A percentile compares a stretch with the other conserved stretches of the same genome.
phyloP scores from a whole-genome alignment of 306 rosid species.

The Betula pendula region DNA sequence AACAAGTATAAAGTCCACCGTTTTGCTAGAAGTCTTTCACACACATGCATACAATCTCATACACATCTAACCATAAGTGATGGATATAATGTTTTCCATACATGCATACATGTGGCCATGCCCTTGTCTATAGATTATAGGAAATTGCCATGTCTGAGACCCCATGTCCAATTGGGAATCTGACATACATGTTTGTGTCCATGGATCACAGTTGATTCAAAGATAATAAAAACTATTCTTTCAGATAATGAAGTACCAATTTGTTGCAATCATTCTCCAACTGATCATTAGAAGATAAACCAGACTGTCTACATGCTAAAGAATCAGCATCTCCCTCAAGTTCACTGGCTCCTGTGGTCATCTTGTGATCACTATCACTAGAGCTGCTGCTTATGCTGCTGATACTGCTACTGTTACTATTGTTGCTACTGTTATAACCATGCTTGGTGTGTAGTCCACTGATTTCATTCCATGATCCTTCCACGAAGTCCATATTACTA shows the following conservation, averaged over 20 bases:
- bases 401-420: slow-evolving; percentile 92
- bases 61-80: no score
- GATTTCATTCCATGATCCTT: slow-evolving; percentile 65
- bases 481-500: slow-evolving; percentile 66
- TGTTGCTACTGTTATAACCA: slow-evolving; percentile 91
- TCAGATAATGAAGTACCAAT: slow-evolving; percentile 58
- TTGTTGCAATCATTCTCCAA: slow-evolving; percentile 65
- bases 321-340: slow-evolving; percentile 99
- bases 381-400: slow-evolving; percentile 92
- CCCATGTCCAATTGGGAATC: slow-evolving; percentile 9
- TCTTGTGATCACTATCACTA: slow-evolving; percentile 81
- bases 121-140: slow-evolving; percentile 4
- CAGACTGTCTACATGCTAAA: slow-evolving; percentile 79
- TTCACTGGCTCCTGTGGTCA: slow-evolving; percentile 69
- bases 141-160: slow-evolving; percentile 2
- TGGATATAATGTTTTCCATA: not conserved
- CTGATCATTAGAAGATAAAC: slow-evolving; percentile 67
- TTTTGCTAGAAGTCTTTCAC: not conserved
- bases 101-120: not conserved
- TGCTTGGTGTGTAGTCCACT: slow-evolving; percentile 55
- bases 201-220: slow-evolving; percentile 9
- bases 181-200: not conserved
- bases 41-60: no score
- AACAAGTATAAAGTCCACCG: no score
- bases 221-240: slow-evolving; percentile 7